Evolutionary conservation across 208 protist species (phyloP).

Genomic region (Leishmania tarentolae): DNA sequence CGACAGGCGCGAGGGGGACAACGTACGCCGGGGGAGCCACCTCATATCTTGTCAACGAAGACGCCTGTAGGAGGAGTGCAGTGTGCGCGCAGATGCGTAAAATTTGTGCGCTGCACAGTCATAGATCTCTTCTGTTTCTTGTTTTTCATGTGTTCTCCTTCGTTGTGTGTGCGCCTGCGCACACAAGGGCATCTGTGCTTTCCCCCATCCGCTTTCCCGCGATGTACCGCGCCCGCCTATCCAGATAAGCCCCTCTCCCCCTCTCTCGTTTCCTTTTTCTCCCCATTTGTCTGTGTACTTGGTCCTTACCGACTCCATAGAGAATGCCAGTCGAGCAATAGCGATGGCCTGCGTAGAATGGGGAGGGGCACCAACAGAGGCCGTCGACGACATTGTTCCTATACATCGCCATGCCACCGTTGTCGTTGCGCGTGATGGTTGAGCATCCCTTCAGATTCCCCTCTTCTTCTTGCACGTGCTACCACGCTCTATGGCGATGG

Average conservation of each 20-base stretch:
- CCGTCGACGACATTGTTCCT: not conserved
- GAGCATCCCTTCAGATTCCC: not conserved
- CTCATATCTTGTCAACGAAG: not conserved
- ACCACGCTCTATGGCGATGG: not conserved
- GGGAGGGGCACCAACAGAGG: not conserved
- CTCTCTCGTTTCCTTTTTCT: not conserved
- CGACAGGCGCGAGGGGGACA: not conserved
- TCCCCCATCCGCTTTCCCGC: not conserved
- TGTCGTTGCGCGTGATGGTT: not conserved
- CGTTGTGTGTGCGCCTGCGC: not conserved
- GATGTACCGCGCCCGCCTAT: not conserved
- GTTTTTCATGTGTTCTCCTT: not conserved
- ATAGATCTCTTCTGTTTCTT: slow-evolving; percentile 2
- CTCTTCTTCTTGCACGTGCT: not conserved
- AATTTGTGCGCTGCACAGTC: not conserved
- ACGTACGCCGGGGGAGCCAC: too few relatives aligned
- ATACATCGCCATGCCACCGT: not conserved
- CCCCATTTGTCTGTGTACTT: too few relatives aligned
- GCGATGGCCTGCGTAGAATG: too few relatives aligned
- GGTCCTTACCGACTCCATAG: not conserved
- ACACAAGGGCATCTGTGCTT: not conserved
- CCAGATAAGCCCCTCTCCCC: not conserved
- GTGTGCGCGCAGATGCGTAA: not conserved
- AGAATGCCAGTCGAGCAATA: not conserved
- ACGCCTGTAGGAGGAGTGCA: not conserved